Conservation (phyloP, 345 rosid genomes). For the Garcia nutans region DNA sequence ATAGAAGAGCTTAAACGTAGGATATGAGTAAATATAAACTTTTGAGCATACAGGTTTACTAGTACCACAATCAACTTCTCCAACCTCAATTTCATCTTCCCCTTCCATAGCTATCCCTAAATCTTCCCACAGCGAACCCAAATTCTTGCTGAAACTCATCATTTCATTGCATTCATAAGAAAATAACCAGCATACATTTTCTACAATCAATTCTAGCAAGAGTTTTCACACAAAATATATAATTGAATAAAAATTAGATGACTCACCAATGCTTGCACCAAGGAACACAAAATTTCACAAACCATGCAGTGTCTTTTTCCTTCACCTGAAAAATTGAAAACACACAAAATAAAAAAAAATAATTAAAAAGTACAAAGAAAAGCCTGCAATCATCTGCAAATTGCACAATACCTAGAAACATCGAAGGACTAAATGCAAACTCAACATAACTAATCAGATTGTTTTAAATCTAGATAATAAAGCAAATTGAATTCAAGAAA, state of each 20-base stretch:
- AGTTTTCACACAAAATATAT: not conserved
- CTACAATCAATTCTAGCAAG: not conserved
- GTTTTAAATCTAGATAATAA: not conserved
- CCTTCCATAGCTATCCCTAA: conserved; percentile 86
- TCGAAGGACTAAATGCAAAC: not conserved
- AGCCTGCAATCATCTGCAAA: not conserved
- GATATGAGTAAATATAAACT: conserved; percentile 89
- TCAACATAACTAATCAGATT: not conserved
- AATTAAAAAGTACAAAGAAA: not conserved
- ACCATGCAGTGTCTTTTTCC: conserved; percentile 97
- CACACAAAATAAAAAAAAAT: not conserved
- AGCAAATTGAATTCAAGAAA: too few relatives aligned
- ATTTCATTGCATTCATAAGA: conserved; percentile 7
- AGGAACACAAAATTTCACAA: conserved; percentile 93
- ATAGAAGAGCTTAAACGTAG: conserved; percentile 85
- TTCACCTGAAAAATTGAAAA: conserved; percentile 50
- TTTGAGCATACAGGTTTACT: conserved; percentile 80
- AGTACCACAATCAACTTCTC: conserved; percentile 83
- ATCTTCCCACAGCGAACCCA: conserved; percentile 93
- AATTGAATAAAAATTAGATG: not conserved
- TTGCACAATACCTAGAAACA: not conserved
- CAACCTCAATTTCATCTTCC: conserved; percentile 91
- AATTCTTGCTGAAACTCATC: conserved; percentile 63
- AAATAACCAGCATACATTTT: conserved; percentile 11
- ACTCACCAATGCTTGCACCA: conserved; percentile 99